Base-by-base conservation (phyloP, 2,329 filamentous ascomycete species). In the Pyricularia sp. region DNA sequence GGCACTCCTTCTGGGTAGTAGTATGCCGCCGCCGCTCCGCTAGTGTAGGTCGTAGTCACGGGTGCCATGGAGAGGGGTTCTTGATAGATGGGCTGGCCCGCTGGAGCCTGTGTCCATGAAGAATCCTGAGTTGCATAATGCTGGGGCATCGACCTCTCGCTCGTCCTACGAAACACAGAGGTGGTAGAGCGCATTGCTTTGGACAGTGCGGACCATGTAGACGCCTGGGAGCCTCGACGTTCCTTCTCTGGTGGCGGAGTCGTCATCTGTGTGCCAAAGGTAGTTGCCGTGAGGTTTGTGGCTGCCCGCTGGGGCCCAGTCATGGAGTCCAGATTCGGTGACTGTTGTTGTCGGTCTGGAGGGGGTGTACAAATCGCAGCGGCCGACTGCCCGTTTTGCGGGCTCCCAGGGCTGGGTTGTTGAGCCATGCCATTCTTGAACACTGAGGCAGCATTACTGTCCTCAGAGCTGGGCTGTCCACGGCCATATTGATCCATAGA, bases 11-110 rank as follows among this genome's bases (percentile, higher is more conserved):
- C 24, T 24, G 53, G 53, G 53, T 28, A 69, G 64, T 71, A 70
- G 64, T 70, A 71, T n/a, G 69, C 68, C 31, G 69, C 70, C n/a
- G 70, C 68, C 4, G 67, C 67, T 24, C 71, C 71, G 10, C 69
- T 68, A n/a, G 62, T 22, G 9, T 65, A 66, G 19, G 68, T 64
- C 35, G 71, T 65, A 26, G 70, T 64, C 16, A 65, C 62, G 24
- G 68, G 64, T 33, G 66, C 66, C 30, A 68, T 70, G 9, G 65
- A 64, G 5, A 19, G 26, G 4, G 33, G 33, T n/a, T 57, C 53
- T 28, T 24, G 24, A 16, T 57, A 57, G 2, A 67, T 66, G 49
- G 66, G 66, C 63, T 68, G 66, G 64, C 63, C 24, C 9, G 60
- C 55, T 31, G 49, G 19, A n/a, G 19, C 44, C 40, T 60, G 59